phyloP scores from a whole-genome alignment of 805 yeast genomes.

The Starmera quercuum region DNA sequence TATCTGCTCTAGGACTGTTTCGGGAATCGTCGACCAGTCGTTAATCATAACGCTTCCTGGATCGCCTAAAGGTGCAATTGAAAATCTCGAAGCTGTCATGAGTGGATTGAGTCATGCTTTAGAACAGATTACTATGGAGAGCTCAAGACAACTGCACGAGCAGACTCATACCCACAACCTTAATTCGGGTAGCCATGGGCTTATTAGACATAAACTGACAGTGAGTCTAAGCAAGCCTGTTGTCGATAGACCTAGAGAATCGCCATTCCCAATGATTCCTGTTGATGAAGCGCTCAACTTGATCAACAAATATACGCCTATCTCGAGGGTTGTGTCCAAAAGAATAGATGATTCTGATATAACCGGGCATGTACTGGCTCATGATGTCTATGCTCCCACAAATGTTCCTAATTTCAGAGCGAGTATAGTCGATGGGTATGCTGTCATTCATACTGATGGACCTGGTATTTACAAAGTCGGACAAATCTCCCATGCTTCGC shows the following conservation, averaged over 20 bases:
- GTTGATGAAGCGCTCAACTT: conserved; percentile 30
- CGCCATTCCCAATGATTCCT: conserved; percentile 42
- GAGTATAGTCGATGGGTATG: conserved; percentile 51
- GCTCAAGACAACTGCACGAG: conserved; percentile 34
- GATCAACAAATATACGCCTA: conserved; percentile 27
- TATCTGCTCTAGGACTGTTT: conserved; percentile 41
- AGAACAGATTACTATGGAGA: conserved; percentile 24
- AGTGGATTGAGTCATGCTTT: conserved; percentile 36
- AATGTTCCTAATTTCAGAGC: conserved; percentile 45
- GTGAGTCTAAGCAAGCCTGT: conserved; percentile 31
- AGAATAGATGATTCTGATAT: conserved; percentile 22
- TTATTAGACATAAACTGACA: conserved; percentile 31
- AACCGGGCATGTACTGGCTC: conserved; percentile 33
- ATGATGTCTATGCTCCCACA: conserved; percentile 29
- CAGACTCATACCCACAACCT: conserved; percentile 6
- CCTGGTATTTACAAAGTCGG: conserved; percentile 36
- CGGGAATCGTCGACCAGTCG: conserved; percentile 32
- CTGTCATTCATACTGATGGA: conserved; percentile 37
- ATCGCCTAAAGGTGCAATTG: conserved; percentile 40
- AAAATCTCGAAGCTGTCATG: conserved; percentile 32
- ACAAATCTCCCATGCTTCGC: conserved; percentile 34
- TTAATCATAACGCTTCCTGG: conserved; percentile 44
- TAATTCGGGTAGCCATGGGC: conserved; percentile 14
- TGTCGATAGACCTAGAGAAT: conserved; percentile 32
- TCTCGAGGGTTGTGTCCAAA: conserved; percentile 16